phyloP scores from a whole-genome alignment of 2,329 filamentous ascomycete genomes.

The Parastagonospora avenae region DNA sequence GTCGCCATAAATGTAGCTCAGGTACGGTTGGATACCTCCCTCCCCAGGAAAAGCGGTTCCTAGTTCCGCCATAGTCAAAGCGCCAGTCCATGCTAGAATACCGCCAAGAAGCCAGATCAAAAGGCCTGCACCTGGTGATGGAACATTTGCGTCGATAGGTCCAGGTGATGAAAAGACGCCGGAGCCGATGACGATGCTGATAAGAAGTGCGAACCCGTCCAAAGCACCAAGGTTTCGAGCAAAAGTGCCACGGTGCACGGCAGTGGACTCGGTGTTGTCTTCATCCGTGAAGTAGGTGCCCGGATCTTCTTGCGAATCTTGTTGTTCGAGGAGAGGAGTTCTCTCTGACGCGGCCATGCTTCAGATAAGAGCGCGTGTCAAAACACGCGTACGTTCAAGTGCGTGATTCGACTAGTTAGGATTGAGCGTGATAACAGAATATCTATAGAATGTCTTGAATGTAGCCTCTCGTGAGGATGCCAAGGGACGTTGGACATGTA shows the following conservation, averaged over 20 bases:
- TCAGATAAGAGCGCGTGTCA: no score
- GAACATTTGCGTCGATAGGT: constrained; percentile 67
- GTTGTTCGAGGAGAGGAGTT: constrained; percentile 24
- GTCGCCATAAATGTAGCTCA: constrained; percentile 66
- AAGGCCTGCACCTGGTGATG: constrained; percentile 64
- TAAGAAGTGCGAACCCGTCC: constrained; percentile 62
- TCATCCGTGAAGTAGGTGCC: constrained; percentile 12
- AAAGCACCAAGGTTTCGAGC: constrained; percentile 37
- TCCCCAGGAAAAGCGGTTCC: constrained; percentile 68
- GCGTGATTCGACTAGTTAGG: no score
- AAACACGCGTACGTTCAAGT: no score
- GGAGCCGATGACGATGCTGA: constrained; percentile 69
- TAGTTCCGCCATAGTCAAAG: constrained; percentile 66
- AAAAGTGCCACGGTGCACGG: constrained; percentile 33
- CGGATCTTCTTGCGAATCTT: constrained; percentile 1
- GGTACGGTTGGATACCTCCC: constrained; percentile 68
- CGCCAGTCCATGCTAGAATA: constrained; percentile 67
- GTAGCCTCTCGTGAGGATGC: no score
- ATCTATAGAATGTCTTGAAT: no score
- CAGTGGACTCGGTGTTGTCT: constrained; percentile 13
- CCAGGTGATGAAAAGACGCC: constrained; percentile 70
- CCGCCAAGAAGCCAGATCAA: constrained; percentile 67
- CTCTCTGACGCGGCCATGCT: constrained; percentile 22
- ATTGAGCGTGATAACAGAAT: no score
- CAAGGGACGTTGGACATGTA: no score